Evolutionary conservation across 1,284 basidiomycete species (phyloP).

Genomic region (Rhodotorula sp.): DNA sequence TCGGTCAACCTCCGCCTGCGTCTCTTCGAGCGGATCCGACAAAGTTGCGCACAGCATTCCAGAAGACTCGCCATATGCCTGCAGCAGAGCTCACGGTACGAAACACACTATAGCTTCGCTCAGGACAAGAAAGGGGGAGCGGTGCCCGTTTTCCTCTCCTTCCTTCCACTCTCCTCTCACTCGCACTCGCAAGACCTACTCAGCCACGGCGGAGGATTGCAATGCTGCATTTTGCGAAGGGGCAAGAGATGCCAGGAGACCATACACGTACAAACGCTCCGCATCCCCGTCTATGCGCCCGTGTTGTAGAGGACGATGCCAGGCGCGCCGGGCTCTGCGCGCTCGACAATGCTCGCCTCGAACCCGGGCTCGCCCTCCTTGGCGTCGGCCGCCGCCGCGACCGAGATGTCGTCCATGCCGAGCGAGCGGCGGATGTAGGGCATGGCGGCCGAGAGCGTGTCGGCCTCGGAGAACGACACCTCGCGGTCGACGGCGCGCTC

Average conservation of each 20-base stretch:
- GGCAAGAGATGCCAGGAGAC: background rate
- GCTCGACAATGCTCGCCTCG: slow-evolving; percentile 70
- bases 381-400: slow-evolving; percentile 72
- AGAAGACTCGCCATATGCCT: too few species aligned
- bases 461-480: slow-evolving; percentile 80
- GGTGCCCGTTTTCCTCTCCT: too few species aligned
- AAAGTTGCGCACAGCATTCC: too few species aligned
- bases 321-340: slow-evolving; percentile 82
- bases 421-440: slow-evolving; percentile 85
- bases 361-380: slow-evolving; percentile 54
- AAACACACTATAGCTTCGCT: too few species aligned
- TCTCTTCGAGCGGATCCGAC: too few species aligned
- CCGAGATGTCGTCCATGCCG: slow-evolving; percentile 69
- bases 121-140: too few species aligned
- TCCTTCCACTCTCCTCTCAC: too few species aligned
- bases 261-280: background rate
- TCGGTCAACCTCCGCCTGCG: too few species aligned
- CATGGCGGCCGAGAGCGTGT: slow-evolving; percentile 70
- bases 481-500: slow-evolving; percentile 81
- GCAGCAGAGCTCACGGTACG: too few species aligned
- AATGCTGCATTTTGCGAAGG: background rate
- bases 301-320: slow-evolving; percentile 51
- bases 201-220: too few species aligned
- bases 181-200: too few species aligned
- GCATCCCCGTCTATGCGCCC: background rate